A percentile compares a stretch with the other conserved stretches of the same genome.
Conservation (phyloP, 2,329 filamentous ascomycete genomes). For the Sporothrix brunneoviolacea region DNA sequence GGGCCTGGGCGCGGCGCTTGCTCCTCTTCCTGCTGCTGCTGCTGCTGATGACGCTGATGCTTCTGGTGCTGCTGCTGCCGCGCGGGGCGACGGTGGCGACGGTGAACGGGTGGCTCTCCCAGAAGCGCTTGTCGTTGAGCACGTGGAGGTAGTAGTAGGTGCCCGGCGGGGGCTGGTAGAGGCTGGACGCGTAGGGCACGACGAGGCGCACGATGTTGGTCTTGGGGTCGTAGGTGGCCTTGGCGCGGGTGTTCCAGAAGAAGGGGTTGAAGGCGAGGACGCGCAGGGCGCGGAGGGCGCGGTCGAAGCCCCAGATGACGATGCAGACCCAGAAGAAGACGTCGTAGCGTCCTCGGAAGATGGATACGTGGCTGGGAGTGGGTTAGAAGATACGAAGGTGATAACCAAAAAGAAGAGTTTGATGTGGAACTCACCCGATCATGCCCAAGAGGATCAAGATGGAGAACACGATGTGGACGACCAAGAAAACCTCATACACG, state of each 20-base stretch:
- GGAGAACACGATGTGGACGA: constrained; percentile 35
- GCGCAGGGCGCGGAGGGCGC: constrained; percentile 31
- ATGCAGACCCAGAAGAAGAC: constrained; percentile 7
- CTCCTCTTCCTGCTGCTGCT: too few relatives aligned
- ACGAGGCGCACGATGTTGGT: constrained; percentile 37
- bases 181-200: constrained; percentile 29
- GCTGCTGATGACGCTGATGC: too few relatives aligned
- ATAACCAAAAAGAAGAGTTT: background rate
- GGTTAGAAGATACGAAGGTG: too few relatives aligned
- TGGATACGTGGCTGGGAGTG: constrained; percentile 26
- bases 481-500: constrained; percentile 46
- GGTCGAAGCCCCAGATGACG: constrained; percentile 16
- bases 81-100: constrained; percentile 26
- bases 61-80: background rate
- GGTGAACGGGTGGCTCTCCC: constrained; percentile 47
- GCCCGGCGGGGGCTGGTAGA: constrained; percentile 28
- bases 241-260: constrained; percentile 21
- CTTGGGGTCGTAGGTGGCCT: constrained; percentile 29
- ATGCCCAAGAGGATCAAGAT: constrained; percentile 33
- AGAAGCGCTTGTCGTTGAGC: constrained; percentile 32
- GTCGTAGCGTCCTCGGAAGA: constrained; percentile 41
- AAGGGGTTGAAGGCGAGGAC: constrained; percentile 34
- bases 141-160: constrained; percentile 41
- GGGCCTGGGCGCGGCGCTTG: background rate
- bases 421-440: constrained; percentile 2